Base-by-base conservation (phyloP, 768 basidiomycete species). In the Mrakia blollopis region DNA sequence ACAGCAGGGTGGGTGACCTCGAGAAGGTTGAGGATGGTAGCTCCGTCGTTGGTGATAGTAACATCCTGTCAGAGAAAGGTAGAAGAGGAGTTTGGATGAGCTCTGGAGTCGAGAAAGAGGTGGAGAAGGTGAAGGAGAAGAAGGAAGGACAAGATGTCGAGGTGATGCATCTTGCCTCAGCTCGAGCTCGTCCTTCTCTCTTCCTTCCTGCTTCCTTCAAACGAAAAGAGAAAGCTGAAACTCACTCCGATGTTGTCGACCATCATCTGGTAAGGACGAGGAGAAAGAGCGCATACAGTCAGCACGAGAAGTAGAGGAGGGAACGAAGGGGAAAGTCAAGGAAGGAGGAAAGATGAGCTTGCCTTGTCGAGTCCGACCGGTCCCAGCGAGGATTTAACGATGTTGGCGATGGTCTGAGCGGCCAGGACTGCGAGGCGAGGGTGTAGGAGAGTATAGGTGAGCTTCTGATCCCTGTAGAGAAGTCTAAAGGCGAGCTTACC, bases 41-140 rank as follows among this genome's bases (percentile, higher is more conserved):
- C 97, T 68, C 97, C 97, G 85, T 98, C 97, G 85, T 99, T 99
- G 67, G 97, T 98, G 83, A 99, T 98, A 41, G 97, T 98, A 39
- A 98, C 95, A 88, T 99, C 97, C 94, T 96, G 84, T 8, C 63
- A n/a, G 52, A 72, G 14, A n/a, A 50, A 39, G 39, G 77, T 44
- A 44, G 7, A 69, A 82, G 74, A 80, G 39, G 78, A 67, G 80
- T 65, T 35, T 68, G n/a, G 21, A 37, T 44, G 47, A 41, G 37
- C 68, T 39, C n/a, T 10, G 47, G 3, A 16, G 47, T 14, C 9
- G 47, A 62, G n/a, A 16, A 35, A 28, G 32, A 37, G n/a, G 32
- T 37, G 37, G 11, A 68, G 65, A 57, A 1, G 72, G 23, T 11
- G 30, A 39, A n/a, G 50, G 50, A 54, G 35, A n/a, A n/a, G 23